phyloP scores from a whole-genome alignment of 1,139 yeast genomes.

The Yamadazyma siamensis region DNA sequence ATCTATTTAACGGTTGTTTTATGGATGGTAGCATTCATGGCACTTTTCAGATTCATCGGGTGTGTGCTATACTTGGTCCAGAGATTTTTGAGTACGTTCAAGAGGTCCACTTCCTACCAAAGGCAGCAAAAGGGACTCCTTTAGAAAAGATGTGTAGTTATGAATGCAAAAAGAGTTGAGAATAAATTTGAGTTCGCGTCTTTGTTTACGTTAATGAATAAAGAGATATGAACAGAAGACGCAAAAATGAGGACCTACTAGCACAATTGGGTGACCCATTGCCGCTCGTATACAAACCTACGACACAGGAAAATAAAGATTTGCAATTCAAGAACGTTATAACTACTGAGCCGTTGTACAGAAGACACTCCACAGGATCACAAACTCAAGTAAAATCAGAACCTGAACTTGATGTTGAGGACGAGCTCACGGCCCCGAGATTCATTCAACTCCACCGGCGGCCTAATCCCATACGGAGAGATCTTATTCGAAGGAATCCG shows the following conservation, averaged over 20 bases:
- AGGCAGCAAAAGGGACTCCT: slow-evolving; percentile 14
- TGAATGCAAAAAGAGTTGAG: neutral
- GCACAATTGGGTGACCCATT: slow-evolving; percentile 32
- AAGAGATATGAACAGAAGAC: slow-evolving; percentile 7
- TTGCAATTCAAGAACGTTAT: too few species aligned
- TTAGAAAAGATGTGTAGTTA: too few species aligned
- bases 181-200: slow-evolving; percentile 2
- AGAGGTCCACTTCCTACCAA: slow-evolving; percentile 15
- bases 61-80: slow-evolving; percentile 56
- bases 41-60: slow-evolving; percentile 69
- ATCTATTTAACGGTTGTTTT: slow-evolving; percentile 69
- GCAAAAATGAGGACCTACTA: slow-evolving; percentile 10
- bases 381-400: too few species aligned
- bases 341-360: slow-evolving; percentile 5
- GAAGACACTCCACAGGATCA: too few species aligned
- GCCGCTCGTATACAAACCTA: slow-evolving; percentile 29
- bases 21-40: slow-evolving; percentile 82
- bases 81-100: slow-evolving; percentile 26
- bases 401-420: too few species aligned
- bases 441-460: slow-evolving; percentile 3
- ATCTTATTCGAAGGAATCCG: slow-evolving; percentile 6
- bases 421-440: neutral
- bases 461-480: slow-evolving; percentile 14
- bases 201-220: too few species aligned
- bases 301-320: too few species aligned